These are phyloP conservation scores for Syzygium malaccense DNA, from an alignment of 441 rosid species.

Conservation along the genomic window DNA sequence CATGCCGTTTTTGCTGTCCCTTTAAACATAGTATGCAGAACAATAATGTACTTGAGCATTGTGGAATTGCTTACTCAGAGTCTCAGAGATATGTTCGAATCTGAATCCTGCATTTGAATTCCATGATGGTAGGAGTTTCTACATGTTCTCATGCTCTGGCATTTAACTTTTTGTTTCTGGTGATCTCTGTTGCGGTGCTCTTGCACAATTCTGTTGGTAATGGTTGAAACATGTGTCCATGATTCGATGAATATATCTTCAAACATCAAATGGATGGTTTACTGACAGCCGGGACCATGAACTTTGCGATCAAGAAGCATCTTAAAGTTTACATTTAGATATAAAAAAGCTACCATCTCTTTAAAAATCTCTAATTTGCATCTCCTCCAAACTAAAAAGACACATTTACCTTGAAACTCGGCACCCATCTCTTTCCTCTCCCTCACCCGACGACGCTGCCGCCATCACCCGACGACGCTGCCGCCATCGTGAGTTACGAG, in stretches of 20 bases:
- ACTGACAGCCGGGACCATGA: background rate
- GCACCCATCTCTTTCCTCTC: background rate
- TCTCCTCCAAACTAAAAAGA: background rate
- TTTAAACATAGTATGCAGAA: background rate
- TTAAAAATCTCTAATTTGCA: background rate
- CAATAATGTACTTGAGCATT: background rate
- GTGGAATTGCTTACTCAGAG: background rate
- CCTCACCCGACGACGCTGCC: background rate
- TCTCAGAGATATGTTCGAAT: background rate
- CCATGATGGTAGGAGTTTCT: background rate
- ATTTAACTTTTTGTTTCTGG: background rate
- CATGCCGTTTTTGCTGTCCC: background rate
- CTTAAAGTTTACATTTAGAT: background rate
- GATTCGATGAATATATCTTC: background rate
- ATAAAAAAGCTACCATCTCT: background rate
- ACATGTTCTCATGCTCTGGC: background rate
- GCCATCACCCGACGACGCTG: background rate
- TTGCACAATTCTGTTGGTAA: background rate
- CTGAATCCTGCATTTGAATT: background rate
- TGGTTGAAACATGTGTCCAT: background rate
- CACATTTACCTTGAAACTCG: background rate
- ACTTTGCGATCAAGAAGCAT: background rate
- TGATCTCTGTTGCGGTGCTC: background rate
- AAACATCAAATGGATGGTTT: background rate
- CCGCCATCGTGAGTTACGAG: background rate